Percentiles rank a stretch among this genome's conserved stretches.
Conservation (phyloP, 257 asterid species). For the Solanum sitiens region DNA sequence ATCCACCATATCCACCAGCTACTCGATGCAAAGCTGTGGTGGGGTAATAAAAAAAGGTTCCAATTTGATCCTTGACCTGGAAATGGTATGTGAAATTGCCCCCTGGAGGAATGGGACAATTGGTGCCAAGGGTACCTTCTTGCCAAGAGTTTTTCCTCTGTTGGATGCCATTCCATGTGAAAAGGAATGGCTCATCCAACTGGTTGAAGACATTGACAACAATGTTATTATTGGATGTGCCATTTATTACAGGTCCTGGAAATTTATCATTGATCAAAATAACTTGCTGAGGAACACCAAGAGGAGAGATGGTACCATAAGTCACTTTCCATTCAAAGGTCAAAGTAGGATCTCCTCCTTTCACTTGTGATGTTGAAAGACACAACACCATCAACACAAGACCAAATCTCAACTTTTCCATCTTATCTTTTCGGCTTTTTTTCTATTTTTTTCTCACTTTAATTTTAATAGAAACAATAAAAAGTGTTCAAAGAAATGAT, state of each 20-base stretch:
- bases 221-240: constrained; percentile 65
- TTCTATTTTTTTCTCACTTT: background rate
- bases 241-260: constrained; percentile 62
- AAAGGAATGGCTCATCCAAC: constrained; percentile 51
- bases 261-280: constrained; percentile 51
- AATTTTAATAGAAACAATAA: background rate
- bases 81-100: constrained; percentile 38
- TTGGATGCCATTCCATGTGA: constrained; percentile 56
- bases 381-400: constrained; percentile 8
- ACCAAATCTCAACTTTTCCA: constrained; percentile 7
- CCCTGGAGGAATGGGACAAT: constrained; percentile 50
- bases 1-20: constrained; percentile 48
- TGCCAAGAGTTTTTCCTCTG: constrained; percentile 74
- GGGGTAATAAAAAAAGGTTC: constrained; percentile 48
- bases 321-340: constrained; percentile 38
- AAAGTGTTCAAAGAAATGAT: background rate
- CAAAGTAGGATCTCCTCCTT: constrained; percentile 40
- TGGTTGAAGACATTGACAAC: constrained; percentile 45
- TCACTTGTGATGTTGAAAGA: constrained; percentile 8
- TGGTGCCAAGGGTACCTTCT: constrained; percentile 48
- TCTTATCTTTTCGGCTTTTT: background rate
- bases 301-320: constrained; percentile 43
- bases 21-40: constrained; percentile 43
- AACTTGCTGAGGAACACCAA: constrained; percentile 51
- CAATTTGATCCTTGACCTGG: constrained; percentile 72